Base-by-base conservation (phyloP, 2,329 filamentous ascomycete species). In the Aspergillus ochraceus region DNA sequence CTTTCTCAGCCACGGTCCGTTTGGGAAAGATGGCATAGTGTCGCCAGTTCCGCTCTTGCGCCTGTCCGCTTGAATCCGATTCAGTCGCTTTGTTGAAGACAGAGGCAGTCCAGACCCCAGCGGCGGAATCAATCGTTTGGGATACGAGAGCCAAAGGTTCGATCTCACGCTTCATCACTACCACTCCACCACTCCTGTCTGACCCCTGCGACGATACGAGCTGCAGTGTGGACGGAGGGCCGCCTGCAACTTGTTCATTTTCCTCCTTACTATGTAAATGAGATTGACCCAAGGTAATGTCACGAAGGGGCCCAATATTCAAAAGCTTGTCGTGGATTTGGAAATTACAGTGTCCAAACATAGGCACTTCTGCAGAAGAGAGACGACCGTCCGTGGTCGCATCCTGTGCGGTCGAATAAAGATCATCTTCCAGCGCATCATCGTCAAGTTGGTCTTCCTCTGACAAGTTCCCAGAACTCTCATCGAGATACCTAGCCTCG, bases 21-120 rank as follows among this genome's bases (percentile, higher is more conserved):
- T 92, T 92, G 52, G 90, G 90, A 24, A 94, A 86, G 66, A 97
- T 91, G 81, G 97, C 87, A 69, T 91, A 94, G 71, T 87, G 88
- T 72, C 94, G 89, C 66, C 59, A 62, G 19, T 57, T 26, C 52
- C 89, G 88, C 64, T 89, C 85, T n/a, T 61, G 62, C 2, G 22
- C 49, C 3, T 84, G 83, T 47, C 87, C 83, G 1, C 80, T 76
- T 49, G 69, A 65, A 57, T 77, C 68, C 6, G 84, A 78, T 2
- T 83, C 71, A 12, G 79, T 79, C 9, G 80, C 82, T 79, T 61
- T 82, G 78, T 58, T 80, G 65, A 52, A 70, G 61, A 68, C 70
- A 77, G 14, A 88, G 83, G 96, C 85, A 49, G 92, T 90, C 94
- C 94, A 98, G 60, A 96, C 84, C 1, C 88, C 88, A 59, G 88